Evolutionary conservation across 2,329 filamentous ascomycete species (phyloP).

Genomic region (Exutisphaerella laricina): DNA sequence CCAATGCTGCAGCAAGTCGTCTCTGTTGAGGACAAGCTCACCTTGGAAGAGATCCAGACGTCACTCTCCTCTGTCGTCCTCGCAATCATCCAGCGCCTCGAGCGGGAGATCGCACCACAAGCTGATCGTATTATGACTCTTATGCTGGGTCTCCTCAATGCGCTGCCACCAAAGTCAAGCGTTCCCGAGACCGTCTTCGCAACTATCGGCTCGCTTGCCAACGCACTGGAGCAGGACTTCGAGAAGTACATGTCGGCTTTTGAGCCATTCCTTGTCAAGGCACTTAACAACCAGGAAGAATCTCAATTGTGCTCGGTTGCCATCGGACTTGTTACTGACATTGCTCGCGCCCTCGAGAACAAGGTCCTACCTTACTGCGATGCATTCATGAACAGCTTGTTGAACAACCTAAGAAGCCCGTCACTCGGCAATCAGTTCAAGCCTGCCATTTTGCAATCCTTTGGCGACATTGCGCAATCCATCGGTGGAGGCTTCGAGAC

Average conservation of each 20-base stretch:
- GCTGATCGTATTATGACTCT: conserved; percentile 92
- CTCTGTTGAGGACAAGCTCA: conserved; percentile 93
- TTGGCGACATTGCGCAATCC: conserved; percentile 93
- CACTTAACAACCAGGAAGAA: conserved; percentile 92
- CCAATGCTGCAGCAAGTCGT: conserved; percentile 89
- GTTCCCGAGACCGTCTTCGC: conserved; percentile 94
- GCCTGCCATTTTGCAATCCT: conserved; percentile 94
- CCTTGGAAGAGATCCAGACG: conserved; percentile 95
- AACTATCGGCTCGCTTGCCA: conserved; percentile 84
- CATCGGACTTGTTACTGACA: conserved; percentile 94
- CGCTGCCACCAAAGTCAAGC: conserved; percentile 76
- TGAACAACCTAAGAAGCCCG: conserved; percentile 83
- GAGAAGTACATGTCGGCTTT: conserved; percentile 97
- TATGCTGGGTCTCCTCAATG: conserved; percentile 72
- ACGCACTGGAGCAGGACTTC: conserved; percentile 87
- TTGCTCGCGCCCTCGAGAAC: conserved; percentile 83
- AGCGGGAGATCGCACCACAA: conserved; percentile 83
- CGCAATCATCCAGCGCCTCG: conserved; percentile 83
- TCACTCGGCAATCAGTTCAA: conserved; percentile 94
- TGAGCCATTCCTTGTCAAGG: conserved; percentile 85
- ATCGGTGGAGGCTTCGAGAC: conserved; percentile 89
- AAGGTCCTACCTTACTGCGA: conserved; percentile 94
- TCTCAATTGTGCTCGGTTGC: conserved; percentile 92
- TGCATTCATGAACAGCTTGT: conserved; percentile 94
- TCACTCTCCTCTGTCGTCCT: conserved; percentile 87